Percentiles rank a stretch among this genome's conserved stretches.
phyloP scores from a whole-genome alignment of 1,139 yeast genomes.

The Hyphopichia burtonii region DNA sequence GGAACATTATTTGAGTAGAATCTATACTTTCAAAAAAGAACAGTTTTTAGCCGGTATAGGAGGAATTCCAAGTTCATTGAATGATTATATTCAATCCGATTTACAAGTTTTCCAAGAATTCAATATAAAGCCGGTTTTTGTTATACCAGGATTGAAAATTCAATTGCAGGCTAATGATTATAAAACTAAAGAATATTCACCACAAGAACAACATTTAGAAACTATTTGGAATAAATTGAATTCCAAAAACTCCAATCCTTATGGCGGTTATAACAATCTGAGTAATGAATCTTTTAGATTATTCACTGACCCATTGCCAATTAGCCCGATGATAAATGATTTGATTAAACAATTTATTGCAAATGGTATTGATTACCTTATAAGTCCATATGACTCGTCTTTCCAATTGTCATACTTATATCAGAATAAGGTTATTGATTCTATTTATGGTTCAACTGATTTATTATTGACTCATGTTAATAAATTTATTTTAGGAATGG shows the following conservation, averaged over 20 bases:
- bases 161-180: conserved; percentile 30
- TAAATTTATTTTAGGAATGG: conserved; percentile 72
- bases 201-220: conserved; percentile 46
- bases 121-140: conserved; percentile 73
- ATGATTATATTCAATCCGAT: conserved; percentile 59
- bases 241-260: conserved; percentile 21
- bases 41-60: conserved; percentile 78
- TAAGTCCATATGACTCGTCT: conserved; percentile 83
- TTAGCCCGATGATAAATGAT: conserved; percentile 53
- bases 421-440: conserved; percentile 59
- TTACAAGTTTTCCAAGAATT: conserved; percentile 58
- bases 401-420: conserved; percentile 76
- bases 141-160: conserved; percentile 58
- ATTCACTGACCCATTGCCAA: conserved; percentile 45
- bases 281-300: conserved; percentile 45
- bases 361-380: conserved; percentile 60
- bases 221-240: conserved; percentile 46
- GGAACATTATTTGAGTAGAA: conserved; percentile 68
- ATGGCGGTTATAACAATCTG: conserved; percentile 25
- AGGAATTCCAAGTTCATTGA: conserved; percentile 72
- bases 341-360: conserved; percentile 58
- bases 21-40: conserved; percentile 65
- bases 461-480: conserved; percentile 63
- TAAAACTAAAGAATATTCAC: conserved; percentile 40
- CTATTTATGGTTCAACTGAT: conserved; percentile 85